Evolutionary conservation across 495 filamentous ascomycete genomes (phyloP), one percentile per base, ranked within the genome.

Genomic region (Trichocladium uniseriatum): DNA sequence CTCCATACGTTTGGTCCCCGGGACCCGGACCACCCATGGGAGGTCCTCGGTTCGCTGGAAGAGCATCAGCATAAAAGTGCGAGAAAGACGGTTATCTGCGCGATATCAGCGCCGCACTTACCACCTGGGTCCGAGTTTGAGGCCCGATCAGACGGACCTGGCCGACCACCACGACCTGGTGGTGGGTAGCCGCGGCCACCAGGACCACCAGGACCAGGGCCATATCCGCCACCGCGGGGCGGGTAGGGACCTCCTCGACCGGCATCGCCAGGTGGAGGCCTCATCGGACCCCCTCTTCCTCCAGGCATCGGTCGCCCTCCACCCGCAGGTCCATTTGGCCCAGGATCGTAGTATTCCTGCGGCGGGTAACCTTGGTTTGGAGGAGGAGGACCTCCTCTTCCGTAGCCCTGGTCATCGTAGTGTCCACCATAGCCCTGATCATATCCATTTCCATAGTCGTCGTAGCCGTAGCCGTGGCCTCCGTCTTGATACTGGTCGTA

Each of bases 1-100:
- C 82, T 38, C 52, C 82, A 59, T 77, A 83, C n/a, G 76, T 65
- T 35, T 70, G 57, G 5, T 69, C 69, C 10, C 73, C 70, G 3
- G 54, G 40, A 18, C 43, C 31, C 2, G 56, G 52, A 1, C 52
- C 61, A 32, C 57, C 55, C 56, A 68, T 59, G 13, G 59, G 48
- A 27, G 63, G 62, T 19, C 65, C 58, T 7, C 59, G 65, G 39
- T 65, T 62, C 6, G 46, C 65, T 72, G 39, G 10, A 22, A 13
- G 21, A 39, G 10, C 11, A 28, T 60, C 35, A 56, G 52, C 36
- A 32, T 28, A 43, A 2, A 6, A 2, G 2, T 35, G 20, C 6
- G 22, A 28, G 9, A 20, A 15, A 6, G 11, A 10, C 10, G 18
- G 11, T n/a, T 9, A 22, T 20, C 37, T 11, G 29, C 24, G 10